Base-by-base conservation (phyloP, 257 asterid species). In the Penstemon newberryi region DNA sequence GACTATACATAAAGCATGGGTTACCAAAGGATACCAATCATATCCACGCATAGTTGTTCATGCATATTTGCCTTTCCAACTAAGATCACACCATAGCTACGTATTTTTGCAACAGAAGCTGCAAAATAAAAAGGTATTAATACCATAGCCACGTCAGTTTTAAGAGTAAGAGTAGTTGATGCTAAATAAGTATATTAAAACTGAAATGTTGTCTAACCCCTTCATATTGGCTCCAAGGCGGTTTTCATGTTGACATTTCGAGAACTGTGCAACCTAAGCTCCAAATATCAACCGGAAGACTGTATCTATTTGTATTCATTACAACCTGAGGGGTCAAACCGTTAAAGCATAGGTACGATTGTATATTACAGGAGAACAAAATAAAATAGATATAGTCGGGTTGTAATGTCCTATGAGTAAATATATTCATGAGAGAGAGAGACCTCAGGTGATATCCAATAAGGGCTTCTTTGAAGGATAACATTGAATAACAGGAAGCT, bases 361-460 rank as follows among this genome's bases (percentile, higher is more conserved):
- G 65, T 46, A 63, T 51, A 60, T 15, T n/a, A 45, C 49, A 37
- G 3, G 8, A 15, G 39, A 60, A 50, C 0, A 7, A 15, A 15
- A 15, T 15, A 15, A 15, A 15, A 7, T n/a, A n/a, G n/a, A n/a
- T n/a, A n/a, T n/a, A n/a, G n/a, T n/a, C n/a, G n/a, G n/a, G n/a
- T n/a, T n/a, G n/a, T n/a, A 6, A 38, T 37, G 15, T 43, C 19
- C 5, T 8, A 44, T 69, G 12, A n/a, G 8, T 45, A 70, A 42
- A 42, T 69, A 37, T 33, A 37, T 41, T 58, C 3, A 7, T 15
- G 18, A 71, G 66, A 69, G 75, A 69, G 75, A n/a, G 61, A 70
- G 63, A 92, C 98, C 96, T 92, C 98, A 52, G 98, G 98, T 41
- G 98, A 96, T 96, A 91, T 91, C 97, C 97, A 91, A 62, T 91